Conservation (phyloP, 1,284 basidiomycete species). For the Schizophyllum commune region DNA sequence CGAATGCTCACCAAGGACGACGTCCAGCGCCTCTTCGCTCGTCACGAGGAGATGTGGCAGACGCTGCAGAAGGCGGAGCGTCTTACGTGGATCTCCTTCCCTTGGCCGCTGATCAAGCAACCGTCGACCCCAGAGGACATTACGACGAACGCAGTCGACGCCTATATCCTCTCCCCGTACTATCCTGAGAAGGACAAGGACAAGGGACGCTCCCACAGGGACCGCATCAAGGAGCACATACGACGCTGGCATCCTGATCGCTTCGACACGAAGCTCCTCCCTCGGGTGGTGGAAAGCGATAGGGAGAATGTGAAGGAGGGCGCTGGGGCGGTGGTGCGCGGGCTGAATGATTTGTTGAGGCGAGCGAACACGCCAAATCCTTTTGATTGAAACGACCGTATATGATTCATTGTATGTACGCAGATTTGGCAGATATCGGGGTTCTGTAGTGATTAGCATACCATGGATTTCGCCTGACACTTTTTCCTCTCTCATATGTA, state of each 20-base stretch:
- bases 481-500: neutral
- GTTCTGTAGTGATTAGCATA: neutral
- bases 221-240: slow-evolving; percentile 53
- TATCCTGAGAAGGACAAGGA: slow-evolving; percentile 24
- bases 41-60: slow-evolving; percentile 49
- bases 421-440: too few relatives aligned
- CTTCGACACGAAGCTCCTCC: slow-evolving; percentile 40
- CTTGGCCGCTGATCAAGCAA: slow-evolving; percentile 61
- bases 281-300: slow-evolving; percentile 44
- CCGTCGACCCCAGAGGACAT: slow-evolving; percentile 52
- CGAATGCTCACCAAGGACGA: slow-evolving; percentile 47
- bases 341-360: slow-evolving; percentile 8
- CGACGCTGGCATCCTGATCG: slow-evolving; percentile 50
- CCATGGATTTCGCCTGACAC: neutral
- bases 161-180: slow-evolving; percentile 48
- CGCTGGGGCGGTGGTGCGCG: slow-evolving; percentile 26
- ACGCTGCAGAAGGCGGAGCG: slow-evolving; percentile 17
- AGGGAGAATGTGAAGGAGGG: slow-evolving; percentile 39
- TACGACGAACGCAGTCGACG: slow-evolving; percentile 42
- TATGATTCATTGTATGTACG: neutral
- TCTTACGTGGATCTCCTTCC: slow-evolving; percentile 47
- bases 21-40: slow-evolving; percentile 40
- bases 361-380: neutral
- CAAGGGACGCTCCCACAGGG: slow-evolving; percentile 36
- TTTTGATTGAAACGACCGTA: neutral